Evolutionary conservation across 139 green algal genomes (phyloP).

Genomic region (Desmodesmus armatus): DNA sequence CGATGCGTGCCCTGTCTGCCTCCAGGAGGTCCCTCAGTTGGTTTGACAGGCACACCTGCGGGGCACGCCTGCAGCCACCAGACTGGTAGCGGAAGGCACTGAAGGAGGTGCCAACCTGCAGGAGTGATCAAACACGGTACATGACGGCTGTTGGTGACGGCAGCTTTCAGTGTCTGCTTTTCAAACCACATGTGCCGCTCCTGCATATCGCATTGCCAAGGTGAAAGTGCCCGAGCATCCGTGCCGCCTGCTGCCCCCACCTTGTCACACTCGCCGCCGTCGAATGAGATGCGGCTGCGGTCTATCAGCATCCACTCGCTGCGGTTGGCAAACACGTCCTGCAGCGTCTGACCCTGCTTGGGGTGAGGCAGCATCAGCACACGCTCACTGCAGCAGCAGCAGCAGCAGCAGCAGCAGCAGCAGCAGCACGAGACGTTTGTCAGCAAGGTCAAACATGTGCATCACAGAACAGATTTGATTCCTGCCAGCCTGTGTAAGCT

Average conservation of each 20-base stretch:
- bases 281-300: conserved; percentile 42
- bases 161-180: too few relatives aligned
- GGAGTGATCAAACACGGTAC: background rate
- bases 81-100: conserved; percentile 73
- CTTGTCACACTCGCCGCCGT: conserved; percentile 75
- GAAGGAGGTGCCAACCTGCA: conserved; percentile 59
- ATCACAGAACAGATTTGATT: background rate
- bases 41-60: conserved; percentile 71
- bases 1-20: conserved; percentile 61
- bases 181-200: too few relatives aligned
- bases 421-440: background rate
- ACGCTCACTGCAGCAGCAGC: conserved; percentile 49
- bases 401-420: background rate
- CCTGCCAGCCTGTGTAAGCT: background rate
- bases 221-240: background rate
- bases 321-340: conserved; percentile 54
- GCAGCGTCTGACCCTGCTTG: conserved; percentile 44
- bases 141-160: too few relatives aligned
- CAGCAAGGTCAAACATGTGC: background rate
- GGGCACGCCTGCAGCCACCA: conserved; percentile 50
- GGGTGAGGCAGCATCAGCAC: conserved; percentile 70
- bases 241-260: conserved; percentile 52
- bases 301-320: conserved; percentile 85
- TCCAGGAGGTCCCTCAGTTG: conserved; percentile 76
- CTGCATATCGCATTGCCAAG: background rate